These are phyloP conservation scores for Nemania sp. DNA, from an alignment of 2,329 filamentous ascomycete genomes.

Conservation along the genomic window DNA sequence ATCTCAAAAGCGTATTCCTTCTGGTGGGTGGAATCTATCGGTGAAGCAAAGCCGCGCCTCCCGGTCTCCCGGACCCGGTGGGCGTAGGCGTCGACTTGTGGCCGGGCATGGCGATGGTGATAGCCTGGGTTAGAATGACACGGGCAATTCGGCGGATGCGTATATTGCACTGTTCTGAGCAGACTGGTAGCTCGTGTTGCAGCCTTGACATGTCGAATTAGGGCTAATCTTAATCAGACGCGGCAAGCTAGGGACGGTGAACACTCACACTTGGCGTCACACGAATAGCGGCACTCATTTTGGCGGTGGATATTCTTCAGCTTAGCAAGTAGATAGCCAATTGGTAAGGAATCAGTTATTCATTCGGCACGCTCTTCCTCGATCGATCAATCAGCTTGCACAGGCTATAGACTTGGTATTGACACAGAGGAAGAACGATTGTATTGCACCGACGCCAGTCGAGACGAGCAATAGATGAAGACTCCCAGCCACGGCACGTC, in stretches of 20 bases:
- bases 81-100: constrained; percentile 48
- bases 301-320: constrained; percentile 1
- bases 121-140: constrained; percentile 89
- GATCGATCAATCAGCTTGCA: neutral
- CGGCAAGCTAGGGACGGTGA: neutral
- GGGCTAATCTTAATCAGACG: neutral
- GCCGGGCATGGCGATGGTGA: constrained; percentile 67
- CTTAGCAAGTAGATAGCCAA: no score
- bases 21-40: constrained; percentile 68
- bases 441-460: neutral
- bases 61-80: constrained; percentile 46
- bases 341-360: no score
- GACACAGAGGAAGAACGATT: constrained; percentile 1
- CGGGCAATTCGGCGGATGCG: constrained; percentile 84
- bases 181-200: constrained; percentile 69
- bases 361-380: neutral
- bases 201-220: constrained; percentile 45
- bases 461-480: neutral
- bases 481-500: constrained; percentile 7
- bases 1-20: constrained; percentile 99
- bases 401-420: neutral
- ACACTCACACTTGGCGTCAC: constrained; percentile 43
- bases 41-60: constrained; percentile 69
- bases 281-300: constrained; percentile 41
- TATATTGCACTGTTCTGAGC: constrained; percentile 87